Percentiles rank a stretch among this genome's conserved stretches.
Conservation (phyloP, 164 flowering plant species). For the grape (Vitis vinifera) region DNA sequence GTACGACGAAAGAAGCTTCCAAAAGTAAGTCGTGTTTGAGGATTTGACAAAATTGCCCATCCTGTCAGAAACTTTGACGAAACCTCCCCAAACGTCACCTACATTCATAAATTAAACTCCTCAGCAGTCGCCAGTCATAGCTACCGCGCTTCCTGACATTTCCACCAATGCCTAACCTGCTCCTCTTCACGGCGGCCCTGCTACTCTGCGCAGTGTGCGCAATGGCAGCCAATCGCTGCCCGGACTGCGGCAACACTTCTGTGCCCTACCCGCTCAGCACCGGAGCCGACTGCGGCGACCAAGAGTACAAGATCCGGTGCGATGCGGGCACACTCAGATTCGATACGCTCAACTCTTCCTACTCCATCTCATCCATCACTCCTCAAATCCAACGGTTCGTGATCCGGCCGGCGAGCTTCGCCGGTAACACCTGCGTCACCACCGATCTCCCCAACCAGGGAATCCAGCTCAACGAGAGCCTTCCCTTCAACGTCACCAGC, state of each 20-base stretch:
- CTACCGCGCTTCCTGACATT: too few species aligned
- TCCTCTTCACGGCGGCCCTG: slow-evolving; percentile 20
- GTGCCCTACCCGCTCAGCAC: slow-evolving; percentile 67
- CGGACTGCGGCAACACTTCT: slow-evolving; percentile 39
- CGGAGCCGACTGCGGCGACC: slow-evolving; percentile 47
- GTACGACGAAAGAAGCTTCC: too few species aligned
- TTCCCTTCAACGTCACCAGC: slow-evolving; percentile 64
- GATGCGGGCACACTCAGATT: slow-evolving; percentile 25
- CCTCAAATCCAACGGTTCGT: slow-evolving; percentile 37
- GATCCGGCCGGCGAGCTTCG: slow-evolving; percentile 38
- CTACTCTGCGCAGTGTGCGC: slow-evolving; percentile 17
- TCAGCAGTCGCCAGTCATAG: too few species aligned
- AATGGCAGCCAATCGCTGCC: slow-evolving; percentile 22
- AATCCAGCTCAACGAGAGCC: slow-evolving; percentile 39
- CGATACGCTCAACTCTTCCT: slow-evolving; percentile 38
- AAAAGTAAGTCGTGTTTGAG: too few species aligned
- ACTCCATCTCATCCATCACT: slow-evolving; percentile 37
- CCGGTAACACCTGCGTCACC: slow-evolving; percentile 44
- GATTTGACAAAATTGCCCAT: too few species aligned
- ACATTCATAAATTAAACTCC: too few species aligned
- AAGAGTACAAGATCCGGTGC: slow-evolving; percentile 45
- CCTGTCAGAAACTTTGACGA: too few species aligned
- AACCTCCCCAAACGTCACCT: too few species aligned
- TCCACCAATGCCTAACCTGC: background rate
- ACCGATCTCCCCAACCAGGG: slow-evolving; percentile 42